These are phyloP conservation scores for Nidula microcarpa DNA, from an alignment of 768 basidiomycete species.

Conservation along the genomic window DNA sequence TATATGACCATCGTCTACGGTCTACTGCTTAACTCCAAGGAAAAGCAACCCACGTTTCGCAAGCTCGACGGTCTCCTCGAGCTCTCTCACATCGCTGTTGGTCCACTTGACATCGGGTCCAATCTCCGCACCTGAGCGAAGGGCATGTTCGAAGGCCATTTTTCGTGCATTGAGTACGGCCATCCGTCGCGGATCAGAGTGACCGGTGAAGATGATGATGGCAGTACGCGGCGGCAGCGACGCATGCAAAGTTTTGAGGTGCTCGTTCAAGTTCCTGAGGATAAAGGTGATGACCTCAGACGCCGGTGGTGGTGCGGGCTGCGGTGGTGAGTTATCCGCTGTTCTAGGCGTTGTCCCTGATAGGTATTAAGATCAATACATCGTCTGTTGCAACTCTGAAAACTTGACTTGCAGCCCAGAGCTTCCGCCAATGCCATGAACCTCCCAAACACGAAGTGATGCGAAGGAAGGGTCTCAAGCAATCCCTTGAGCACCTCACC, in stretches of 20 bases:
- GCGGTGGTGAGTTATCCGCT: conserved; percentile 28
- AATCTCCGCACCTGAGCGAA: conserved; percentile 57
- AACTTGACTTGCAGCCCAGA: conserved; percentile 66
- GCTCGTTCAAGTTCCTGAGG: conserved; percentile 55
- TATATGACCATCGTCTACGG: too few species aligned
- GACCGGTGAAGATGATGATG: conserved; percentile 82
- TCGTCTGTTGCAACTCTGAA: neutral
- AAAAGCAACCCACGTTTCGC: conserved; percentile 85
- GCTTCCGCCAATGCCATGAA: conserved; percentile 79
- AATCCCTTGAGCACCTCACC: conserved; percentile 75
- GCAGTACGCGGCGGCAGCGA: conserved; percentile 78
- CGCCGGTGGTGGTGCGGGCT: conserved; percentile 24
- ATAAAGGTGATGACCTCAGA: conserved; percentile 27
- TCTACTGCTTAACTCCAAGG: conserved; percentile 52
- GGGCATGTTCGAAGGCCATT: conserved; percentile 63
- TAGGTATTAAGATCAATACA: too few species aligned
- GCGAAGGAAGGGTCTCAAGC: conserved; percentile 50
- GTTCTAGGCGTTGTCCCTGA: conserved; percentile 64
- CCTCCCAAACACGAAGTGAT: conserved; percentile 83
- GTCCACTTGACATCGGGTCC: conserved; percentile 63
- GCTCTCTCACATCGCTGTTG: conserved; percentile 65
- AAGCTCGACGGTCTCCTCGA: conserved; percentile 78
- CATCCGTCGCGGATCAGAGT: conserved; percentile 85
- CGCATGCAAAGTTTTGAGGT: conserved; percentile 59
- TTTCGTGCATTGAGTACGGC: conserved; percentile 67